Evolutionary conservation across 768 basidiomycete species (phyloP).

Genomic region (Suillus sp.): DNA sequence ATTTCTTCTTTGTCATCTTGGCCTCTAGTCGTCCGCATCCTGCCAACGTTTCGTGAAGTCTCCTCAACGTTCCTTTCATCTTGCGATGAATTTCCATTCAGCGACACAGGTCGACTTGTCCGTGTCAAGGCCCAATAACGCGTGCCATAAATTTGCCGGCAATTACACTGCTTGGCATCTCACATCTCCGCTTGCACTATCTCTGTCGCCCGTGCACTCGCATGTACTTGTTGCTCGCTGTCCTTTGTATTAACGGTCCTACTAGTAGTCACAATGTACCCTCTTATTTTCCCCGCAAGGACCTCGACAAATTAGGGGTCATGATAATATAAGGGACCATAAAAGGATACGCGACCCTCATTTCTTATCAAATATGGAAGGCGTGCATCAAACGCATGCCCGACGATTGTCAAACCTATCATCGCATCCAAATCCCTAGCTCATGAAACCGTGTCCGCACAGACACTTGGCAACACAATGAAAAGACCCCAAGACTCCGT

Average conservation of each 20-base stretch:
- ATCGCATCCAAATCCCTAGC: not conserved
- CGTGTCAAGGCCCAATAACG: not conserved
- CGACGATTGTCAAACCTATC: conserved; percentile 1
- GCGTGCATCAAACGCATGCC: conserved; percentile 4
- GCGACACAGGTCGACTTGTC: not conserved
- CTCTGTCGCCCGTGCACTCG: not conserved
- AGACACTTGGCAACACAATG: conserved; percentile 22
- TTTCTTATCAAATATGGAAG: not conserved
- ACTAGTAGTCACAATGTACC: not conserved
- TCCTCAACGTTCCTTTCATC: not conserved
- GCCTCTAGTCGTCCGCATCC: not conserved
- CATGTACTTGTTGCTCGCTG: not conserved
- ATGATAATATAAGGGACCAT: not conserved
- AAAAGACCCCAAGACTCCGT: conserved; percentile 32
- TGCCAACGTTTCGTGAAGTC: not conserved
- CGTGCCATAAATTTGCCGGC: not conserved
- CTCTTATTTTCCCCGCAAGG: not conserved
- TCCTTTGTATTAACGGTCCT: not conserved
- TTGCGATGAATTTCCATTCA: not conserved
- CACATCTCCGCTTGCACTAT: not conserved
- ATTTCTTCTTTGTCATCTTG: not conserved
- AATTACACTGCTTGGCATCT: not conserved
- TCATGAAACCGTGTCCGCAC: not conserved
- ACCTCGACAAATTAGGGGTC: not conserved
- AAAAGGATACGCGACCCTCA: not conserved